A percentile compares a stretch with the other conserved stretches of the same genome.
These are phyloP conservation scores for Termitomyces sp. DNA, from an alignment of 768 basidiomycete genomes.

Conservation along the genomic window DNA sequence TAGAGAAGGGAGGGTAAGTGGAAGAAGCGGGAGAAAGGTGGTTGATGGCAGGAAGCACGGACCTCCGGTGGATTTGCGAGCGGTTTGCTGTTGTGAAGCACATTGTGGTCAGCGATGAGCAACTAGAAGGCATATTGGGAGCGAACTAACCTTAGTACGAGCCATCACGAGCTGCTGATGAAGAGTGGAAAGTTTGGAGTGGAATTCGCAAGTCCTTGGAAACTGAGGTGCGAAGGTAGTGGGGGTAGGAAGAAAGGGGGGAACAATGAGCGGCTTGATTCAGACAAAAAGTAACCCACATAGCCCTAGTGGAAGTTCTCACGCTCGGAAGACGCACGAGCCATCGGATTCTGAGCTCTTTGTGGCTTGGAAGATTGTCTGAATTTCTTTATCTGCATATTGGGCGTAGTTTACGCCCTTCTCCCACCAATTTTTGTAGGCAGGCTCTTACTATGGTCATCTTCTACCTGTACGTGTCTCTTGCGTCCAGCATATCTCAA, in stretches of 20 bases:
- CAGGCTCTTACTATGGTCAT: constrained; percentile 2
- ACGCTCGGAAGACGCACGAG: constrained; percentile 44
- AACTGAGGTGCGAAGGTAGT: constrained; percentile 23
- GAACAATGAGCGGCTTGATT: constrained; percentile 24
- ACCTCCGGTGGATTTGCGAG: constrained; percentile 99
- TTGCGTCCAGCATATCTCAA: constrained; percentile 11
- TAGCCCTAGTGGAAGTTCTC: constrained; percentile 37
- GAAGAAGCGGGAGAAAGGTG: constrained; percentile 10
- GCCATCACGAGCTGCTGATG: constrained; percentile 50
- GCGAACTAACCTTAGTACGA: constrained; percentile 69
- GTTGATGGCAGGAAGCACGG: constrained; percentile 24
- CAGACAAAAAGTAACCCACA: constrained; percentile 31
- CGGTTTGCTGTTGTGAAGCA: constrained; percentile 76
- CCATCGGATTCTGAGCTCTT: constrained; percentile 43
- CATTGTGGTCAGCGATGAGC: constrained; percentile 21
- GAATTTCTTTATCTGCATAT: constrained; percentile 25
- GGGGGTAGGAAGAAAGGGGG: constrained; percentile 32
- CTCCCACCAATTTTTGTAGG: constrained; percentile 17
- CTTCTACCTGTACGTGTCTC: constrained; percentile 5
- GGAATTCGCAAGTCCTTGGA: constrained; percentile 18
- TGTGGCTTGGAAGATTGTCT: constrained; percentile 43
- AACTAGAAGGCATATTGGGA: constrained; percentile 6
- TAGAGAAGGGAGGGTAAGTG: constrained; percentile 26
- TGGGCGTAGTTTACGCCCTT: constrained; percentile 10
- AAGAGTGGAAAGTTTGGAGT: constrained; percentile 18